Conservation (phyloP, 1,284 basidiomycete species). For the Irpex rosettiformis region DNA sequence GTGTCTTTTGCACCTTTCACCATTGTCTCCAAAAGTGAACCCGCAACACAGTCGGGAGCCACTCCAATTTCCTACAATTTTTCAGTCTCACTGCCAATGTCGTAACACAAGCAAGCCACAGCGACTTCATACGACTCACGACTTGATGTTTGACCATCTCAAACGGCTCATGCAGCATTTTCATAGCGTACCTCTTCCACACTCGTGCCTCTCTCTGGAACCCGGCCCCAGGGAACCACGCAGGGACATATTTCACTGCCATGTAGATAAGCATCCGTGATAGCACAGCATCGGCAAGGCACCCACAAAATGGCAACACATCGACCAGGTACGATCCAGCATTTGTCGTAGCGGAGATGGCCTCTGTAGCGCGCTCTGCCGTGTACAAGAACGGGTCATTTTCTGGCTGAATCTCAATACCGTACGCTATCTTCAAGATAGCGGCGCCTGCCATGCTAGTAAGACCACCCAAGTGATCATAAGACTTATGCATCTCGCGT, state of each 20-base stretch:
- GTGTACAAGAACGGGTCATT: conserved; percentile 23
- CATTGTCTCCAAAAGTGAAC: not conserved
- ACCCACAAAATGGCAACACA: conserved; percentile 8
- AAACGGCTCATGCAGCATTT: conserved; percentile 9
- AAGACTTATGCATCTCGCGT: no score
- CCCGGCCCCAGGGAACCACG: conserved; percentile 37
- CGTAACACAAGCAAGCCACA: not conserved
- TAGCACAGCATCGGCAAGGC: not conserved
- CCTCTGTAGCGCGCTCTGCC: conserved; percentile 21
- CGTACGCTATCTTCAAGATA: conserved; percentile 26
- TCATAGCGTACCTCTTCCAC: conserved; percentile 16
- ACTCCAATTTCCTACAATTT: not conserved
- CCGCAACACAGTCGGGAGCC: conserved; percentile 4
- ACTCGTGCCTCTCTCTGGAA: conserved; percentile 41
- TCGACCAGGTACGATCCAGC: conserved; percentile 16
- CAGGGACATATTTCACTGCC: conserved; percentile 33
- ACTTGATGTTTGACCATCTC: not conserved
- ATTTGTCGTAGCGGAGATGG: conserved; percentile 4
- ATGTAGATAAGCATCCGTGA: not conserved
- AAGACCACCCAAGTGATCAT: not conserved
- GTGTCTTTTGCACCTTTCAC: not conserved
- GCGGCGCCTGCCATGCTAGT: conserved; percentile 19
- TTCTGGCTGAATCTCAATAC: conserved; percentile 22
- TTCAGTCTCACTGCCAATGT: no score
- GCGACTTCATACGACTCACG: not conserved